Evolutionary conservation across 1,284 basidiomycete species (phyloP), one percentile per base, ranked within the genome.

Genomic region (Sparassis latifolia): DNA sequence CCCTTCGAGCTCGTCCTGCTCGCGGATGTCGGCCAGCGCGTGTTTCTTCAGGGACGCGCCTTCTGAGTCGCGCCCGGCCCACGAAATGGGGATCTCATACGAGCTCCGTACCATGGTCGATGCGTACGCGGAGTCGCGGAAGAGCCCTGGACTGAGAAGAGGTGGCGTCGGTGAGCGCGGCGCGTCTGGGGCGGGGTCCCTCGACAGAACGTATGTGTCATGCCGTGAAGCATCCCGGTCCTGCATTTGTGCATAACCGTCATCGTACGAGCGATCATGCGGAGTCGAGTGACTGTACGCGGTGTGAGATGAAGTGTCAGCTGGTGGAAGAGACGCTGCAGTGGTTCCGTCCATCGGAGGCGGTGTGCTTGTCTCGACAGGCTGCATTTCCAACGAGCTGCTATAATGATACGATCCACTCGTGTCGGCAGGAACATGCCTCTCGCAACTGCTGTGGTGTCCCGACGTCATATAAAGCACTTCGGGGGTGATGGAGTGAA

Each of bases 401-500:
- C 20, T 20, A 20, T 20, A 20, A 20, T 20, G 20, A 20, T 20
- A 20, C 20, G 20, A 20, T 20, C 20, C 20, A 20, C 20, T 20
- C 20, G 20, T 20, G 20, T 57, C 48, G 29, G 53, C 54, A 28
- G 45, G 33, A 10, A 33, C 41, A 2, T 45, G 30, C 2, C 28
- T 53, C 44, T 56, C 44, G 4, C 35, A 33, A 27, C 53, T 42
- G 3, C 50, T 57, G 52, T 45, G 44, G 48, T n/a, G 43, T 48
- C 33, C 56, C 20, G 20, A 20, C 20, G 61, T 58, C 28, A 57
- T 47, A 49, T 68, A 65, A 53, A 66, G 55, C 12, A 63, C 79
- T 76, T 63, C 67, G 65, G 52, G 82, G 75, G 66, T 79, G 20
- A 20, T 20, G 20, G 20, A 72, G 40, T 61, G 67, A 64, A 45